A percentile compares a stretch with the other conserved stretches of the same genome.
Evolutionary conservation across 176 grass and related monocot species (phyloP).

Genomic region (Chloris gayana): DNA sequence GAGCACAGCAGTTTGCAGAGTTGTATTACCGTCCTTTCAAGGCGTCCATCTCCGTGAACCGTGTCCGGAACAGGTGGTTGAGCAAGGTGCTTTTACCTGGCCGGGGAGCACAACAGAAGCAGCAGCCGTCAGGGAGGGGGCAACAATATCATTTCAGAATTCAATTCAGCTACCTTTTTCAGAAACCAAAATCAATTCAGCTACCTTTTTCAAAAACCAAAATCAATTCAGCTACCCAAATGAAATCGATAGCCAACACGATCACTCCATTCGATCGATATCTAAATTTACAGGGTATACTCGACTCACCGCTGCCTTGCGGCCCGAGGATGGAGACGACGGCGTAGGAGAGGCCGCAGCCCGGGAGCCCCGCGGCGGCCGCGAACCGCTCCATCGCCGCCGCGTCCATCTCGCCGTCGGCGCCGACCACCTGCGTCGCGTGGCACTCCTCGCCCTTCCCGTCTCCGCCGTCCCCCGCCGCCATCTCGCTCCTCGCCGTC

Average conservation of each 20-base stretch:
- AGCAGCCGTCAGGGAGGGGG: slow-evolving; percentile 9
- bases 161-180: not conserved
- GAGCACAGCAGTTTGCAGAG: not conserved
- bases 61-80: slow-evolving; percentile 80
- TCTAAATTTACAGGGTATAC: no score
- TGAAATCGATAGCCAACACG: not conserved
- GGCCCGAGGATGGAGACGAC: slow-evolving; percentile 90
- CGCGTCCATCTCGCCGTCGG: slow-evolving; percentile 64
- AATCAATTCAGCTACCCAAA: not conserved
- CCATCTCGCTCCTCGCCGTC: not conserved
- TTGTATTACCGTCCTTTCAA: slow-evolving; percentile 73
- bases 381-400: slow-evolving; percentile 60
- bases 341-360: slow-evolving; percentile 77
- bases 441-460: slow-evolving; percentile 28
- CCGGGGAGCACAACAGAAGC: not conserved
- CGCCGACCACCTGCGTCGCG: slow-evolving; percentile 71
- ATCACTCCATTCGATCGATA: no score
- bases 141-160: no score
- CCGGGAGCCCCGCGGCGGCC: slow-evolving; percentile 42
- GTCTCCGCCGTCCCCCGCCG: not conserved
- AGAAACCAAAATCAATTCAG: no score
- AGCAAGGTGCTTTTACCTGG: slow-evolving; percentile 93
- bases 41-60: slow-evolving; percentile 83
- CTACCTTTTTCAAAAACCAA: no score
- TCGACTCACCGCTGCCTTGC: slow-evolving; percentile 79